These are phyloP conservation scores for Sclerotinia nivalis DNA, from an alignment of 2,329 filamentous ascomycete genomes.

Conservation along the genomic window DNA sequence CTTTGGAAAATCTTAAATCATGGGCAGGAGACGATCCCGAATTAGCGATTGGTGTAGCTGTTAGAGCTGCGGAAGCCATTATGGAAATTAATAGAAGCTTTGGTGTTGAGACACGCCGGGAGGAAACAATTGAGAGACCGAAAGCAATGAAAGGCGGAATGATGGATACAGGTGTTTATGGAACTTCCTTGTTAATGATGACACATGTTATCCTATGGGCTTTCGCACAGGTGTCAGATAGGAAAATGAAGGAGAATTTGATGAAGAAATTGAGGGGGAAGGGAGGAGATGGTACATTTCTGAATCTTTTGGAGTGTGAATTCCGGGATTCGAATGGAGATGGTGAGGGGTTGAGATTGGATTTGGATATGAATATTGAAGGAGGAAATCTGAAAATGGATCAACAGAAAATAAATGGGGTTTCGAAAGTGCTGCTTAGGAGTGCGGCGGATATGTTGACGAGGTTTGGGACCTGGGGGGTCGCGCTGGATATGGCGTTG, in stretches of 20 bases:
- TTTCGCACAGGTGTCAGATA: constrained; percentile 28
- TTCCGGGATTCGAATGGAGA: background rate
- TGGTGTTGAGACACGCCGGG: background rate
- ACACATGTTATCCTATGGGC: constrained; percentile 34
- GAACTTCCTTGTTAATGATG: constrained; percentile 32
- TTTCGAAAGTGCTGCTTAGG: constrained; percentile 30
- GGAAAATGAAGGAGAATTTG: constrained; percentile 18
- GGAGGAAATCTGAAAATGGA: background rate
- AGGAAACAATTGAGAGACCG: background rate
- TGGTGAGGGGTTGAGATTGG: background rate
- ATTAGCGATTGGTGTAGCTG: constrained; percentile 28
- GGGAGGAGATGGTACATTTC: background rate
- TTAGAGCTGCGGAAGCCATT: constrained; percentile 30
- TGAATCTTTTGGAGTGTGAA: background rate
- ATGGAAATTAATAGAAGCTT: constrained; percentile 17
- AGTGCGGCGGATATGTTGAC: constrained; percentile 35
- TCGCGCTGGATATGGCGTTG: constrained; percentile 32
- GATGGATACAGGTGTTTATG: constrained; percentile 31
- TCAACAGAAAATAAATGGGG: background rate
- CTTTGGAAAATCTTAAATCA: constrained; percentile 28
- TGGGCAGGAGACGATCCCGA: constrained; percentile 27
- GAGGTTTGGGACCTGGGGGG: constrained; percentile 33
- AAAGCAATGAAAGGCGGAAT: constrained; percentile 9
- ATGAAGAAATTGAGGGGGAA: background rate
- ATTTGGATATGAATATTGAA: background rate